Evolutionary conservation across 2,329 filamentous ascomycete genomes (phyloP).

Genomic region (Juglanconis juglandina): DNA sequence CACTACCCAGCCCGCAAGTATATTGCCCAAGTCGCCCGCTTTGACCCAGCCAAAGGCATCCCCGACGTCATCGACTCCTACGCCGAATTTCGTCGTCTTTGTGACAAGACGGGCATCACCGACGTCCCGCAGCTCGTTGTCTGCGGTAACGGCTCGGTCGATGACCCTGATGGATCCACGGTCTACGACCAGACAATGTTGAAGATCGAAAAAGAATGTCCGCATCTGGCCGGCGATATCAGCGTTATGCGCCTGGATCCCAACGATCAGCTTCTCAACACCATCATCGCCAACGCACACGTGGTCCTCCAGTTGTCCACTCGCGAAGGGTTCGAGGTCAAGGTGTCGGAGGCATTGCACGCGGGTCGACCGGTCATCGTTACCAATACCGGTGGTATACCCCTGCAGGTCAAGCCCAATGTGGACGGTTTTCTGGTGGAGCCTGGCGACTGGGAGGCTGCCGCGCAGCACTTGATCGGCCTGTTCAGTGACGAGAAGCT

Average conservation of each 20-base stretch:
- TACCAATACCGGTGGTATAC: constrained; percentile 73
- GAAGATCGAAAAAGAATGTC: constrained; percentile 61
- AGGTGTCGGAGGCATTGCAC: constrained; percentile 79
- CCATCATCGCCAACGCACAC: constrained; percentile 67
- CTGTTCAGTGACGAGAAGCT: constrained; percentile 64
- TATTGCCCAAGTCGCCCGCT: constrained; percentile 76
- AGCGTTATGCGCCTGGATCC: constrained; percentile 74
- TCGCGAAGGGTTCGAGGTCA: constrained; percentile 81
- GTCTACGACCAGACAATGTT: constrained; percentile 71
- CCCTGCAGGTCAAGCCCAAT: constrained; percentile 69
- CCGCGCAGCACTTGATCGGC: constrained; percentile 63
- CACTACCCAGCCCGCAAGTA: constrained; percentile 63
- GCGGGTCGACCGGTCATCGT: constrained; percentile 77
- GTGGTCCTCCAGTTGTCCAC: constrained; percentile 77
- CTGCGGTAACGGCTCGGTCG: constrained; percentile 75
- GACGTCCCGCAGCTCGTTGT: constrained; percentile 70
- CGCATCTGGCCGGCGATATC: constrained; percentile 61
- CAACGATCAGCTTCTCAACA: constrained; percentile 77
- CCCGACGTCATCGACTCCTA: constrained; percentile 74
- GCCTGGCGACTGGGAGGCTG: constrained; percentile 65
- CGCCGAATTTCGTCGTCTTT: constrained; percentile 63
- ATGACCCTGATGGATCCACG: constrained; percentile 71
- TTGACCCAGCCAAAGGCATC: constrained; percentile 81
- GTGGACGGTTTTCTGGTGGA: constrained; percentile 73
- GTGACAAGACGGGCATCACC: constrained; percentile 48